Evolutionary conservation across 2,329 filamentous ascomycete genomes (phyloP), one percentile per base, ranked within the genome.

Genomic region (Aotearoamyces nothofagi): DNA sequence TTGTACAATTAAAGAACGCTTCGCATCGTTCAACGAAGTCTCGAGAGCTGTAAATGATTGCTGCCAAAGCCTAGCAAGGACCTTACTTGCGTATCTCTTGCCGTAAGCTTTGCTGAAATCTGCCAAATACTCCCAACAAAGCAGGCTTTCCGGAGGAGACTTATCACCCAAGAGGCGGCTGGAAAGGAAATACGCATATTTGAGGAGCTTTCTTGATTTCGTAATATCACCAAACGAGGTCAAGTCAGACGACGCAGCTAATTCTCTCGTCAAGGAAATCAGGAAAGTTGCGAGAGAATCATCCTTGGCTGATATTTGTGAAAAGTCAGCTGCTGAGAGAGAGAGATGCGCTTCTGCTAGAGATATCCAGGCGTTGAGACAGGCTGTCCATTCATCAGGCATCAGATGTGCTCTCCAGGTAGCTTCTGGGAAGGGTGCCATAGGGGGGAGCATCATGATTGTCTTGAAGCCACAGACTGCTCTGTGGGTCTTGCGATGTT

Each of bases 361-460:
- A 8, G 69, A 57, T 11, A 73, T 56, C 83, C 83, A 94, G 19
- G 81, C 75, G 37, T 78, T 68, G 26, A 92, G 57, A 48, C 78
- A 83, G 17, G 68, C 61, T 39, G 77, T 63, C 84, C 84, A 93
- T 53, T 93, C 81, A 28, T 63, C 55, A 3, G 71, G 55, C 22
- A 64, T 60, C 34, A 93, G 66, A 40, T 66, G 66, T 39, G 67
- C 65, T 45, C 73, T 72, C 57, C 83, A 72, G 31, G 60, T 57
- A 17, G 67, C 57, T 36, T 75, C 66, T 11, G 86, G 87, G 43
- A 90, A 84, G 12, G 78, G 69, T 33, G 78, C 83, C 52, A 94
- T 64, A 17, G 74, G 65, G 23, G 83, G 83, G 27, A 86, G 56
- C 30, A 56, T 47, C 19, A 32, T 24, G 17, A 24, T 26, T 14